phyloP scores from a whole-genome alignment of 495 filamentous ascomycete species.

The Paragyromitra xinjiangensis region DNA sequence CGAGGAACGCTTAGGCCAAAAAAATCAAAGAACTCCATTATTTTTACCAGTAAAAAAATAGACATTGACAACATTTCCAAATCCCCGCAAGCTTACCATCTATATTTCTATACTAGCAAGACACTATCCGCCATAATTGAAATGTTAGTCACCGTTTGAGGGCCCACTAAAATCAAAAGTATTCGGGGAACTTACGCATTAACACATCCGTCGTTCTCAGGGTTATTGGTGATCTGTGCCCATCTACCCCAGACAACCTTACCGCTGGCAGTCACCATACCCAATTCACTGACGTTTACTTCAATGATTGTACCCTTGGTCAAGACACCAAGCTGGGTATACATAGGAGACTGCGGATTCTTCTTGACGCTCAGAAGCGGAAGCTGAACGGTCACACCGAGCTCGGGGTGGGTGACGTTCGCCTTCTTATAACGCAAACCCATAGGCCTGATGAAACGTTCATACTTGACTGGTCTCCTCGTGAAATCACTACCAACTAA shows the following conservation, averaged over 20 bases:
- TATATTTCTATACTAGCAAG: conserved; percentile 51
- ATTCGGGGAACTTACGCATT: conserved; percentile 64
- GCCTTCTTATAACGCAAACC: conserved; percentile 91
- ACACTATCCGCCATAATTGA: conserved; percentile 44
- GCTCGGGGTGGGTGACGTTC: conserved; percentile 87
- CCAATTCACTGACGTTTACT: conserved; percentile 93
- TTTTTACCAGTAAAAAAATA: conserved; percentile 12
- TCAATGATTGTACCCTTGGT: conserved; percentile 95
- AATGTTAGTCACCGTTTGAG: conserved; percentile 9
- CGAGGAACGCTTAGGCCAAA: not conserved
- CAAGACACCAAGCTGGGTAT: conserved; percentile 91
- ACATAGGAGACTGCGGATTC: conserved; percentile 95
- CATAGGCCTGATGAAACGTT: conserved; percentile 84
- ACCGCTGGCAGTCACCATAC: conserved; percentile 88
- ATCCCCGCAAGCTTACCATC: not conserved
- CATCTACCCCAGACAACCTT: conserved; percentile 93
- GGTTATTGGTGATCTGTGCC: conserved; percentile 80
- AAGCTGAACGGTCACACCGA: conserved; percentile 88
- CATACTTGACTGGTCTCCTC: conserved; percentile 90
- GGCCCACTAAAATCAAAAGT: not conserved
- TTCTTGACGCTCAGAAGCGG: conserved; percentile 97
- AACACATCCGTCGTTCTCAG: conserved; percentile 80
- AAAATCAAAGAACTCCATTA: conserved; percentile 40
- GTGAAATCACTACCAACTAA: conserved; percentile 88
- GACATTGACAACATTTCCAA: conserved; percentile 10